Conservation (phyloP, 2,329 filamentous ascomycete species). For the Microthyrium microscopicum region DNA sequence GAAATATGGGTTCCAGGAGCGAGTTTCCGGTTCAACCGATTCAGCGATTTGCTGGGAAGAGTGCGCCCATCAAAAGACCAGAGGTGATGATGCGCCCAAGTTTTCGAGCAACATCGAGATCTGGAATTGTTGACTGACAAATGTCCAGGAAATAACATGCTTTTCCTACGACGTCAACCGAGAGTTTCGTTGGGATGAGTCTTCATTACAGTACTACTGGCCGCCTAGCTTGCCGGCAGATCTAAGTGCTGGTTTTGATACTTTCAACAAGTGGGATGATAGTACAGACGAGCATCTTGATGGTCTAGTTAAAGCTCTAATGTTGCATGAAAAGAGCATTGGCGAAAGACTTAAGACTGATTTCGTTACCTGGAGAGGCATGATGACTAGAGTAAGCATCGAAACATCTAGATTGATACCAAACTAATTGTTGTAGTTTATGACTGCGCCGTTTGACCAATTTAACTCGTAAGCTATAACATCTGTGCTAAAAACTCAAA, state of each 20-base stretch:
- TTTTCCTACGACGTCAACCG: slow-evolving; percentile 89
- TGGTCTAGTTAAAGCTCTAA: slow-evolving; percentile 60
- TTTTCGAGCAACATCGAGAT: background rate
- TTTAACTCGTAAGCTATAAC: slow-evolving; percentile 47
- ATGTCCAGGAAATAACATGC: slow-evolving; percentile 63
- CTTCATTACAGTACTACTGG: slow-evolving; percentile 78
- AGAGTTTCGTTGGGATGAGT: slow-evolving; percentile 56
- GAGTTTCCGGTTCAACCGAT: background rate
- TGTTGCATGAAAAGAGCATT: slow-evolving; percentile 52
- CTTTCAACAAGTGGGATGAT: slow-evolving; percentile 70
- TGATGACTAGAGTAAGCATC: slow-evolving; percentile 97
- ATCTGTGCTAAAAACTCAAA: background rate
- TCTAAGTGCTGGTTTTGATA: slow-evolving; percentile 65
- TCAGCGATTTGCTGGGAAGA: background rate
- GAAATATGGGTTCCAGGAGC: too few species aligned
- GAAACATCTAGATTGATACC: slow-evolving; percentile 8
- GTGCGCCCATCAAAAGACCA: slow-evolving; percentile 4
- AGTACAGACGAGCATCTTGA: slow-evolving; percentile 75
- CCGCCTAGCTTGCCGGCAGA: slow-evolving; percentile 54
- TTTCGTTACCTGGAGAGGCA: slow-evolving; percentile 84
- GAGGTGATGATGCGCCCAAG: background rate
- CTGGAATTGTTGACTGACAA: background rate
- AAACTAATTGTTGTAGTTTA: slow-evolving; percentile 41
- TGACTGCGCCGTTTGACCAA: slow-evolving; percentile 68
- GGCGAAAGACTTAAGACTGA: slow-evolving; percentile 56